Conservation (phyloP, 192 early-diverging fungal genomes). For the Linnemannia exigua region DNA sequence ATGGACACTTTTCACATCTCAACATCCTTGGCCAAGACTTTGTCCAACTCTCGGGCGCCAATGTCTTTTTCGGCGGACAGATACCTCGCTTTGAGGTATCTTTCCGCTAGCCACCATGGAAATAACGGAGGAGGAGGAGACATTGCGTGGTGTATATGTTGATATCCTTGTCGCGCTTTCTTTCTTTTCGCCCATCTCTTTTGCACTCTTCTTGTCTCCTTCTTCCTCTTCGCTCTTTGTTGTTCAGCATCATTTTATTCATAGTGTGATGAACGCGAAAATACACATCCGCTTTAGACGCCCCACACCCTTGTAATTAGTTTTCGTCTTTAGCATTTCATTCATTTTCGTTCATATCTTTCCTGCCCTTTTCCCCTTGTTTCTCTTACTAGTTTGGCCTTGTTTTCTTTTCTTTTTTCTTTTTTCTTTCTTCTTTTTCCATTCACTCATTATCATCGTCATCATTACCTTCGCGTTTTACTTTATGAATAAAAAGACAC, state of each 20-base stretch:
- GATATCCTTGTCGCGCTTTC: neutral
- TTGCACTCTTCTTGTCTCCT: no score
- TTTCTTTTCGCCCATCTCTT: no score
- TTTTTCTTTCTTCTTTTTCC: neutral
- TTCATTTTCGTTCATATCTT: neutral
- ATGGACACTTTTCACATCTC: conserved; percentile 43
- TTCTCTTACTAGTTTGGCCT: no score
- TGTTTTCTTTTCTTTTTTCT: neutral
- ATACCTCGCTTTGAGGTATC: conserved; percentile 40
- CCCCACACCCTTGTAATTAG: neutral
- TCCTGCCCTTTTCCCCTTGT: neutral
- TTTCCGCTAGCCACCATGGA: no score
- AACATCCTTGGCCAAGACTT: conserved; percentile 54
- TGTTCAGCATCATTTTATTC: no score
- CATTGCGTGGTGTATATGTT: neutral
- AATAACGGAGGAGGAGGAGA: no score
- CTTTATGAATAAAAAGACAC: no score
- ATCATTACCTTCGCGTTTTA: neutral
- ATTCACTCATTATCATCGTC: neutral
- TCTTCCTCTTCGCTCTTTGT: no score
- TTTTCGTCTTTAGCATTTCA: neutral
- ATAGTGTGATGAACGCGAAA: neutral
- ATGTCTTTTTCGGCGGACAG: conserved; percentile 40
- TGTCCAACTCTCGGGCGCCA: conserved; percentile 22
- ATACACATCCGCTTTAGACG: neutral